Conservation (phyloP, 23 red algal species). For the Gracilaria vermiculophylla region DNA sequence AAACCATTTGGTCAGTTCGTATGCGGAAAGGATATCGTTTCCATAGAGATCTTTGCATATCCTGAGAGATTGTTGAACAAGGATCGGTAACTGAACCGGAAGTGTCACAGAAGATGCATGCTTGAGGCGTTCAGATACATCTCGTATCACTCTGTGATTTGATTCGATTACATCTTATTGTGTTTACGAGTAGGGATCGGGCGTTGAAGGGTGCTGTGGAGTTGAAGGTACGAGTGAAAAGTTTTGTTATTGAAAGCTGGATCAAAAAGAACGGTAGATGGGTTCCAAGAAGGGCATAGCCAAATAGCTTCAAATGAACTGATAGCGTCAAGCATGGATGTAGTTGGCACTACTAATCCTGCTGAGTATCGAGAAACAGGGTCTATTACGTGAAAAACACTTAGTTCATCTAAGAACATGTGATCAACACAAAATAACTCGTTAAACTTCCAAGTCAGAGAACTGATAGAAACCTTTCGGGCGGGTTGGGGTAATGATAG, state of each 20-base stretch:
- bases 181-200: neutral
- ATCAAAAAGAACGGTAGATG: conserved; percentile 24
- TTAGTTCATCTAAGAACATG: neutral
- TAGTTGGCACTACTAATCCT: neutral
- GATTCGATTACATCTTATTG: conserved; percentile 37
- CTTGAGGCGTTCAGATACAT: neutral
- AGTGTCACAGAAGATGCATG: neutral
- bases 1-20: conserved; percentile 9
- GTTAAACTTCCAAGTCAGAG: neutral
- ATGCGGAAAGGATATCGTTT: neutral
- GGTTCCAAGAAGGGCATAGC: neutral
- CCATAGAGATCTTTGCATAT: conserved; percentile 17
- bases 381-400: conserved; percentile 22
- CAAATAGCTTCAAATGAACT: neutral
- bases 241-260: conserved; percentile 12
- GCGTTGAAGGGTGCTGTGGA: neutral
- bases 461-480: conserved; percentile 15
- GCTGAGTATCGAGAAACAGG: neutral
- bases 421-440: conserved; percentile 22
- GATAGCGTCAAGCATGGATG: neutral
- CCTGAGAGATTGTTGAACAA: neutral
- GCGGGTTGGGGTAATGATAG: neutral
- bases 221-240: neutral
- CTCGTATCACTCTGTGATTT: neutral
- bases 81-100: neutral